Conservation (phyloP, 129 eudicot species). For the Lonicera japonica region DNA sequence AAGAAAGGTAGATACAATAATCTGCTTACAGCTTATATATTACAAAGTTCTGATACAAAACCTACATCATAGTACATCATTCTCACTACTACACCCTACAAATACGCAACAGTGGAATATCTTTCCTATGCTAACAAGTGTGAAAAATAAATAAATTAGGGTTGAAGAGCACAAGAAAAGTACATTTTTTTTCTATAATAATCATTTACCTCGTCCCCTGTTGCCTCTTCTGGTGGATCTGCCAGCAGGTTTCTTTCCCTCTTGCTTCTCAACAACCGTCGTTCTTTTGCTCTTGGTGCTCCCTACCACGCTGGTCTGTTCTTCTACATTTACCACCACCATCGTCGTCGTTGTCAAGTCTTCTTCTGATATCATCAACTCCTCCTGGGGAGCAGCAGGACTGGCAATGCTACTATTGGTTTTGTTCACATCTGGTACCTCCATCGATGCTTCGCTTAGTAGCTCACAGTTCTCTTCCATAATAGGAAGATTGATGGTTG, state of each 20-base stretch:
- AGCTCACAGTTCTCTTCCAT: slow-evolving; percentile 24
- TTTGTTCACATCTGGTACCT: slow-evolving; percentile 28
- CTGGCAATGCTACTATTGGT: slow-evolving; percentile 12
- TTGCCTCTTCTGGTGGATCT: slow-evolving; percentile 22
- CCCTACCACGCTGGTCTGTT: not conserved
- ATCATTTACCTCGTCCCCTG: slow-evolving; percentile 35
- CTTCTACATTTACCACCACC: slow-evolving; percentile 5
- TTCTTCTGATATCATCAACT: not conserved
- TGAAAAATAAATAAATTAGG: too few species aligned
- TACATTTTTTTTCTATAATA: not conserved
- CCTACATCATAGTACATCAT: too few species aligned
- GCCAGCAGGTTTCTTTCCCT: slow-evolving; percentile 16
- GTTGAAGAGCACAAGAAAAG: too few species aligned
- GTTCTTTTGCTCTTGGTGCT: not conserved
- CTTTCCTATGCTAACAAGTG: too few species aligned
- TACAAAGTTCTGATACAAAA: too few species aligned
- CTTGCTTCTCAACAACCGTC: slow-evolving; percentile 12
- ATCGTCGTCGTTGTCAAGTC: not conserved
- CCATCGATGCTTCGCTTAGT: slow-evolving; percentile 24
- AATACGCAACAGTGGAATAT: too few species aligned
- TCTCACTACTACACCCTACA: too few species aligned
- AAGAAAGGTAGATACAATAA: too few species aligned
- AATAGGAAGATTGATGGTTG: not conserved
- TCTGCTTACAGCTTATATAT: too few species aligned
- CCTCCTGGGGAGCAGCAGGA: slow-evolving; percentile 10